These are phyloP conservation scores for Myrmaecium sp. DNA, from an alignment of 2,329 filamentous ascomycete genomes.

Conservation along the genomic window DNA sequence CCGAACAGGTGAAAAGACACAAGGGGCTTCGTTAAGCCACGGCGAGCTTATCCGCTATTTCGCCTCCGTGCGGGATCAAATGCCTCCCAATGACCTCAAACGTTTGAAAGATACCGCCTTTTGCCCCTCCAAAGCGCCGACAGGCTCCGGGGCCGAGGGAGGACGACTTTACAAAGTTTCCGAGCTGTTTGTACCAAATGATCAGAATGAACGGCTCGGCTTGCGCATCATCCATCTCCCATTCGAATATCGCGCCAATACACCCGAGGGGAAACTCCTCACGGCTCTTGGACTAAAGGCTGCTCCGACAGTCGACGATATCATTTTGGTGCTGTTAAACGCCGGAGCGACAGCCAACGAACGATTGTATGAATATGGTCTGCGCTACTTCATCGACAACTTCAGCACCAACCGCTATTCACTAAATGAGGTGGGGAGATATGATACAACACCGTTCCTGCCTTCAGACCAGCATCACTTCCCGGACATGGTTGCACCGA, in stretches of 20 bases:
- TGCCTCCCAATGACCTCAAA: constrained; percentile 52
- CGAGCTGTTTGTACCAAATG: constrained; percentile 19
- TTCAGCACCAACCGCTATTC: constrained; percentile 64
- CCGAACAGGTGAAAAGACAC: constrained; percentile 1
- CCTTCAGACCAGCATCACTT: constrained; percentile 51
- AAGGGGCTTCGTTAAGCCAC: constrained; percentile 57
- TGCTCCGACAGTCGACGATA: constrained; percentile 52
- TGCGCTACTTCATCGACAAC: constrained; percentile 70
- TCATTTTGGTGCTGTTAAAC: constrained; percentile 63
- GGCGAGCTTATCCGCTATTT: constrained; percentile 91
- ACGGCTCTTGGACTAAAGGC: constrained; percentile 53
- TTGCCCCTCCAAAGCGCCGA: no score
- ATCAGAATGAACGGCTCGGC: constrained; percentile 14
- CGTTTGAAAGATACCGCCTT: no score
- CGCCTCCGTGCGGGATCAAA: constrained; percentile 75
- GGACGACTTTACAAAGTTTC: constrained; percentile 18
- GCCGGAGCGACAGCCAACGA: constrained; percentile 34
- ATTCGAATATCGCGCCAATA: constrained; percentile 45
- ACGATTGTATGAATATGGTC: constrained; percentile 46
- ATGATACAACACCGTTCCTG: constrained; percentile 33
- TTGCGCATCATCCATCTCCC: constrained; percentile 46
- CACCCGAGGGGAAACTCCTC: constrained; percentile 57
- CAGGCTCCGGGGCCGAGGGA: constrained; percentile 11
- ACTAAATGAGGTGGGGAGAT: no score
- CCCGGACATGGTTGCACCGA: constrained; percentile 50